Evolutionary conservation across 1,139 yeast species (phyloP).

Genomic region (Diutina scorzettiae): DNA sequence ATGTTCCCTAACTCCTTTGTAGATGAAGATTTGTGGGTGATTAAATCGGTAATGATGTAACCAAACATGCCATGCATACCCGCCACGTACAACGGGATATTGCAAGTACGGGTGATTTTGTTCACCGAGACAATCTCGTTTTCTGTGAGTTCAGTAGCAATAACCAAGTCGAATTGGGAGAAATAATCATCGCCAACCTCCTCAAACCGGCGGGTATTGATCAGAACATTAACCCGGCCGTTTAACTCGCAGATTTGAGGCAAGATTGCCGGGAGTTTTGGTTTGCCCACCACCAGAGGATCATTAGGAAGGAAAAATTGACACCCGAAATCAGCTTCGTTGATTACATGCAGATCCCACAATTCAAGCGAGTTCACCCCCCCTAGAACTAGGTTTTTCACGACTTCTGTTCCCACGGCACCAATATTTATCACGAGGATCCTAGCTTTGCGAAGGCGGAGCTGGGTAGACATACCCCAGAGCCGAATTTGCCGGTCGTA

Average conservation of each 20-base stretch:
- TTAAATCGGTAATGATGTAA: conserved; percentile 66
- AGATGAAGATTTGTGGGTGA: conserved; percentile 41
- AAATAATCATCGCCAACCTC: conserved; percentile 25
- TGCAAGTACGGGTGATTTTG: conserved; percentile 37
- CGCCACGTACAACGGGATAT: conserved; percentile 57
- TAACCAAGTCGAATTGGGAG: conserved; percentile 53
- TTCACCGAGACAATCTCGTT: conserved; percentile 35
- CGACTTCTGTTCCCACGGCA: conserved; percentile 67
- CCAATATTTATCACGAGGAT: conserved; percentile 58
- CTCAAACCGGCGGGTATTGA: conserved; percentile 24
- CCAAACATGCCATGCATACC: conserved; percentile 78
- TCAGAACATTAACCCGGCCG: conserved; percentile 51
- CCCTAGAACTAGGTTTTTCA: conserved; percentile 78
- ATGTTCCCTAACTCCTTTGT: conserved; percentile 38
- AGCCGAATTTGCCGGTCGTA: conserved; percentile 92
- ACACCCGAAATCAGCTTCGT: conserved; percentile 55
- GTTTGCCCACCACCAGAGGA: conserved; percentile 33
- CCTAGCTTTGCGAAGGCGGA: conserved; percentile 61
- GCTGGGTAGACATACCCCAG: conserved; percentile 95
- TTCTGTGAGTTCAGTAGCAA: conserved; percentile 57
- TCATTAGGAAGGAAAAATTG: conserved; percentile 67
- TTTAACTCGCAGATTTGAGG: conserved; percentile 58
- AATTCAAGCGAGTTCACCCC: conserved; percentile 75
- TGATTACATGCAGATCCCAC: conserved; percentile 44
- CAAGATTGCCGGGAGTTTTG: conserved; percentile 43